Base-by-base conservation (phyloP, 768 basidiomycete genomes). In the Phylloporus sp. region DNA sequence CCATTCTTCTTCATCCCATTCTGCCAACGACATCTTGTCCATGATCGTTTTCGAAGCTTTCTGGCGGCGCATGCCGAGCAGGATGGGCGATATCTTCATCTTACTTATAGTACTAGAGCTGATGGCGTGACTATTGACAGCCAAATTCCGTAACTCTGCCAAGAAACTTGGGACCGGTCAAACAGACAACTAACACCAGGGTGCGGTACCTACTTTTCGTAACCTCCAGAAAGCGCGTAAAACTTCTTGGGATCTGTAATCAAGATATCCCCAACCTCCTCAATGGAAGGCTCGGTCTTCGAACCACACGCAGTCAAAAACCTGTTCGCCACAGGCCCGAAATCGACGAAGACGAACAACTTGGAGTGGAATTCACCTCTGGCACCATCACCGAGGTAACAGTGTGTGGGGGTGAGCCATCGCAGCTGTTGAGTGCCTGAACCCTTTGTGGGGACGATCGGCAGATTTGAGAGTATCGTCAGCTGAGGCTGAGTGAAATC, bases 291-390 rank as follows among this genome's bases (percentile, higher is more conserved):
- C 59, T 92, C 89, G 34, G 78, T 82, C 59, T 82, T 86, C 14
- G 93, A 89, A 10, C 96, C 95, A 55, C 90, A 90, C 4, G 87
- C 84, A 43, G 76, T 78, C 36, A 99, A 71, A 68, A 99, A 97
- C 4, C 77, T 72, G 55, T 93, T 95, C 21, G 86, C 95, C 5
- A 74, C 69, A 2, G 75, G 60, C 3, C 93, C 94, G 61, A 95
- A 96, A 62, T 95, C 84, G 40, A 98, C 81, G 56, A 93, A 96
- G 27, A 79, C 75, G 59, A 97, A 96, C 2, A 95, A 68, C 53
- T 85, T 84, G 4, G 85, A 84, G 59, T 89, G 86, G 32, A 91
- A 80, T 28, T 76, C 73, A 21, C 77, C 75, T 21, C 72, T 69
- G 15, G 71, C 64, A 41, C 73, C 69, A 23, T 73, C 70, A 4